Percentiles rank a stretch among this genome's conserved stretches.
Conservation (phyloP, 441 rosid genomes). For the Geranium incanum region DNA sequence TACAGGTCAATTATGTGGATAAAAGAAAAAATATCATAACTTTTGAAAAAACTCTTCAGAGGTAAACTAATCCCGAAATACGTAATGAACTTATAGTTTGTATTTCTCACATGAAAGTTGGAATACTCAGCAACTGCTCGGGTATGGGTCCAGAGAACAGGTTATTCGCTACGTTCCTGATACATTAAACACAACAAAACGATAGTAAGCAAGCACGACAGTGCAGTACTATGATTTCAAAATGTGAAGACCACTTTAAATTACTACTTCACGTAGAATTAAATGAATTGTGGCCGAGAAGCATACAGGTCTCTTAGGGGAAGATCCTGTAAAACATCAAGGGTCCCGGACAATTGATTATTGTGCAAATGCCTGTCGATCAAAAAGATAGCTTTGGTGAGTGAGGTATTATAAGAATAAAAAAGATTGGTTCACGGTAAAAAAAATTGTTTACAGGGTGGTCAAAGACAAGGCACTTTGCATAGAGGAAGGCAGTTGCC, state of each 20-base stretch:
- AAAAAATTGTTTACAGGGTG: conserved; percentile 40
- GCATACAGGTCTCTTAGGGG: conserved; percentile 62
- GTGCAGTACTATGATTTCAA: not conserved
- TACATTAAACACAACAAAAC: conserved; percentile 17
- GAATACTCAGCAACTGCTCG: conserved; percentile 46
- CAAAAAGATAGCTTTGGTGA: conserved; percentile 1
- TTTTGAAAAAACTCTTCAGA: not conserved
- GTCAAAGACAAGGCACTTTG: conserved; percentile 43
- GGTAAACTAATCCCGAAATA: not conserved
- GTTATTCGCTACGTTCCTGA: conserved; percentile 76
- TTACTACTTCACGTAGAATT: not conserved
- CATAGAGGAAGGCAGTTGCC: conserved; percentile 60
- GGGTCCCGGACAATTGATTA: conserved; percentile 63
- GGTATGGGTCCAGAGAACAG: conserved; percentile 88
- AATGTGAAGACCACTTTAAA: not conserved
- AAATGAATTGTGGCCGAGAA: conserved; percentile 6
- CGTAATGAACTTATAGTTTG: no score
- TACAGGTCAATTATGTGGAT: not conserved
- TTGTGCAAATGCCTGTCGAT: conserved; percentile 69
- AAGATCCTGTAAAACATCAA: conserved; percentile 68
- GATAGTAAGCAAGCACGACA: not conserved
- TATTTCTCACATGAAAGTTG: conserved; percentile 62
- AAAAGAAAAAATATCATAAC: no score
- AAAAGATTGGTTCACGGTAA: not conserved
- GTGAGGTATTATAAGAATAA: not conserved